phyloP scores from a whole-genome alignment of 169 alveolate genomes.

The Plasmodium falciparum region DNA sequence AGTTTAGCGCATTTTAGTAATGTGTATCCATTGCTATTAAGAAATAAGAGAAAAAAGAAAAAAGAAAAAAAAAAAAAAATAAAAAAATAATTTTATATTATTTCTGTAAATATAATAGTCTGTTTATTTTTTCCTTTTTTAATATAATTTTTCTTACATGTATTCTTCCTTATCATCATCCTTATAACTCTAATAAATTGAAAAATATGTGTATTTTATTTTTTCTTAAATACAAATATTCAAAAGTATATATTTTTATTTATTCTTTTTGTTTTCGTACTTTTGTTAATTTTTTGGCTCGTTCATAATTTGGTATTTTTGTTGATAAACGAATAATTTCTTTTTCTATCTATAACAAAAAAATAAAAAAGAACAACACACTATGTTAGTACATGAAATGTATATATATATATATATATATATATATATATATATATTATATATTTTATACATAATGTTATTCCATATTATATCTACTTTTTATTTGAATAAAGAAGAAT shows the following conservation, averaged over 20 bases:
- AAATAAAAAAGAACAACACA: not conserved
- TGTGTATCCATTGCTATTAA: constrained; percentile 41
- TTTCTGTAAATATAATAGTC: not conserved
- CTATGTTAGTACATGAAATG: not conserved
- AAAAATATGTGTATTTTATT: not conserved
- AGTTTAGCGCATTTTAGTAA: constrained; percentile 73
- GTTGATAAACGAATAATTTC: constrained; percentile 36
- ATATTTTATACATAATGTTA: not conserved
- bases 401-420: not conserved
- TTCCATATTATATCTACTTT: not conserved
- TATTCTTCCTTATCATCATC: constrained; percentile 32
- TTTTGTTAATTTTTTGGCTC: constrained; percentile 18
- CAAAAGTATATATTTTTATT: not conserved
- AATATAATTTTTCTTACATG: constrained; percentile 21
- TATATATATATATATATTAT: not conserved
- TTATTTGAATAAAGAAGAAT: too few species aligned
- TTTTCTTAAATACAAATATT: not conserved
- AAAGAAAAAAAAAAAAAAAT: not conserved
- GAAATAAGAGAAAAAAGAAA: not conserved
- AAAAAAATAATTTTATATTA: not conserved
- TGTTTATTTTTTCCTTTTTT: not conserved
- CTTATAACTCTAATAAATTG: constrained; percentile 15
- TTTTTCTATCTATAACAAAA: constrained; percentile 48
- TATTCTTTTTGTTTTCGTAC: constrained; percentile 20
- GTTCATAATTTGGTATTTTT: constrained; percentile 59